Evolutionary conservation across 225 moss, liverwort and hornwort genomes (phyloP).

Genomic region (Thuidium tamariscinum): DNA sequence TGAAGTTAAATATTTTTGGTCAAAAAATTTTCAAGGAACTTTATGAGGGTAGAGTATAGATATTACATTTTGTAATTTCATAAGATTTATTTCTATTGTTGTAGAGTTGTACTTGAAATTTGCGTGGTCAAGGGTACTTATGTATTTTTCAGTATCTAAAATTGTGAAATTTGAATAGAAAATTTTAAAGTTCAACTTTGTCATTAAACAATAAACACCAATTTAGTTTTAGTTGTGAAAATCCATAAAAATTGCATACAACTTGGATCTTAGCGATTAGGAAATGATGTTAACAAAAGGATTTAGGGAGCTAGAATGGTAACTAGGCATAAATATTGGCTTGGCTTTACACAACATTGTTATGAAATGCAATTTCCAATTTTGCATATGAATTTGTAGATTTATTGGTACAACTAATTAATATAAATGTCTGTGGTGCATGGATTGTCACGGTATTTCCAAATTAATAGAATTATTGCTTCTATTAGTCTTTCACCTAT

Average conservation of each 20-base stretch:
- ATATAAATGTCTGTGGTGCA: not conserved
- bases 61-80: not conserved
- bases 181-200: not conserved
- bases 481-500: not conserved
- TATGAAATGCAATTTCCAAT: not conserved
- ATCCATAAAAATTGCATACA: not conserved
- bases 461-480: not conserved
- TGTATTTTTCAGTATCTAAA: not conserved
- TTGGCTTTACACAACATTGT: not conserved
- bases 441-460: too few species aligned
- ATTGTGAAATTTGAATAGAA: not conserved
- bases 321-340: not conserved
- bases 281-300: too few species aligned
- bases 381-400: not conserved
- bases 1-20: too few species aligned
- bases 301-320: fast-evolving
- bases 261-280: fast-evolving
- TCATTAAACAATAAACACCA: too few species aligned
- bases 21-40: too few species aligned
- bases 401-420: not conserved
- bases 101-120: not conserved
- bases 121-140: not conserved
- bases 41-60: too few species aligned
- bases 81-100: not conserved
- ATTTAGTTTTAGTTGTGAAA: not conserved